A percentile compares a stretch with the other conserved stretches of the same genome.
Evolutionary conservation across 2,329 filamentous ascomycete species (phyloP).

Genomic region (Chaetomiaceae sp.): DNA sequence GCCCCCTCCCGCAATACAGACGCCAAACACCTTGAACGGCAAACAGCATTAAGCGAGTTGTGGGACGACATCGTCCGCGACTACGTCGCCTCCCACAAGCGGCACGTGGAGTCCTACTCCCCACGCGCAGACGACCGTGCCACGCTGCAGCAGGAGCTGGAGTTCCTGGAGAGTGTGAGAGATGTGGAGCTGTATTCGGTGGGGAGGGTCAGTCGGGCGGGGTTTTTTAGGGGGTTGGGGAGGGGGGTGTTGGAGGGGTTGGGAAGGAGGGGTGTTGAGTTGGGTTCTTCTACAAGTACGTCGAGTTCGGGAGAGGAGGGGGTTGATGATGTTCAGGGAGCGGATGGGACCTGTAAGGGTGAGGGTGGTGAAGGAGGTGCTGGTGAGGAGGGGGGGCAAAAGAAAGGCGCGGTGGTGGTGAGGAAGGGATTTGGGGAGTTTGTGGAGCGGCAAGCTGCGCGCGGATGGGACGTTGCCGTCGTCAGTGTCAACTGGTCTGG

Average conservation of each 20-base stretch:
- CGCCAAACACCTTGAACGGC: neutral
- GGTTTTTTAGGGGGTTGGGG: slow-evolving; percentile 42
- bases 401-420: slow-evolving; percentile 5
- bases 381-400: slow-evolving; percentile 28
- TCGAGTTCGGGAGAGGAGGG: too few species aligned
- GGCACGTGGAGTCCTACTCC: slow-evolving; percentile 31
- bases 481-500: slow-evolving; percentile 27
- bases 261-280: slow-evolving; percentile 34
- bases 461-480: slow-evolving; percentile 16
- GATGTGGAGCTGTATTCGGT: slow-evolving; percentile 45
- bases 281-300: slow-evolving; percentile 35
- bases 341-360: neutral
- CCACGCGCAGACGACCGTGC: slow-evolving; percentile 32
- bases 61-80: slow-evolving; percentile 38
- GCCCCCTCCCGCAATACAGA: neutral
- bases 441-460: slow-evolving; percentile 10
- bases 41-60: neutral
- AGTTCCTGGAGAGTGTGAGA: slow-evolving; percentile 41
- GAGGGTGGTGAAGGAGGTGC: slow-evolving; percentile 23
- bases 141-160: slow-evolving; percentile 37
- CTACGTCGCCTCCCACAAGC: slow-evolving; percentile 40
- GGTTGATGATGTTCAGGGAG: slow-evolving; percentile 18
- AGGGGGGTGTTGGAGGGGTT: slow-evolving; percentile 32
- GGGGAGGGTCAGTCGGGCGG: slow-evolving; percentile 38
- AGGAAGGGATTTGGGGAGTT: slow-evolving; percentile 37